phyloP scores from a whole-genome alignment of 2,329 filamentous ascomycete genomes.

The Ascochyta koolunga region DNA sequence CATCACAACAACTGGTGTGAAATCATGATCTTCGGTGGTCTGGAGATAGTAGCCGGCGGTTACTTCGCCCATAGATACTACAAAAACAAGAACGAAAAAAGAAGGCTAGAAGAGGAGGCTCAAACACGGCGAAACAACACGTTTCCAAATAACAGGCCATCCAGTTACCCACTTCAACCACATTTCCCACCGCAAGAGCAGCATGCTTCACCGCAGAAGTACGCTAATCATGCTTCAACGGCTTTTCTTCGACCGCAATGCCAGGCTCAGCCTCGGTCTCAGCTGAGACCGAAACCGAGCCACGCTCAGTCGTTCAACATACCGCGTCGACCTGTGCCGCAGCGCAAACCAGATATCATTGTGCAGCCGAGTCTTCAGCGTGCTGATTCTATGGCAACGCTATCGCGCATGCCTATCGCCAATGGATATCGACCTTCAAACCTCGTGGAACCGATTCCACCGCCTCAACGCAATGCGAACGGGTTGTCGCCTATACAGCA shows the following conservation, averaged over 20 bases:
- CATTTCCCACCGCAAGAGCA: constrained; percentile 19
- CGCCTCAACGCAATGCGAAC: constrained; percentile 18
- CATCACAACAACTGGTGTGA: constrained; percentile 11
- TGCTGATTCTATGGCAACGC: constrained; percentile 40
- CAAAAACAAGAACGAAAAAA: constrained; percentile 44
- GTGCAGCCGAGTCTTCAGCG: constrained; percentile 40
- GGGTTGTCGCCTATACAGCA: constrained; percentile 22
- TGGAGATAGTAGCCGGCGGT: constrained; percentile 45
- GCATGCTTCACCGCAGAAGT: constrained; percentile 31
- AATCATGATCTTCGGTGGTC: constrained; percentile 49
- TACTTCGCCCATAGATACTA: constrained; percentile 44
- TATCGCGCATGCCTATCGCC: constrained; percentile 45
- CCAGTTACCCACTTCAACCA: constrained; percentile 24
- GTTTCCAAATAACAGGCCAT: constrained; percentile 28
- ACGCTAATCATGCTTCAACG: constrained; percentile 29
- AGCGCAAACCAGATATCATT: constrained; percentile 31
- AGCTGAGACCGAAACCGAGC: constrained; percentile 15
- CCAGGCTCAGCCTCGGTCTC: constrained; percentile 23
- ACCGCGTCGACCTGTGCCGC: constrained; percentile 35
- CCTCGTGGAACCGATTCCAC: constrained; percentile 7
- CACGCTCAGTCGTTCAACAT: constrained; percentile 37
- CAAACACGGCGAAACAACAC: constrained; percentile 35
- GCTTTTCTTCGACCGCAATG: constrained; percentile 15
- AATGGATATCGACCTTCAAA: constrained; percentile 36
- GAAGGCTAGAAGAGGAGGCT: constrained; percentile 33